These are phyloP conservation scores for Fragosphaeria purpurea DNA, from an alignment of 2,329 filamentous ascomycete genomes.

Conservation along the genomic window DNA sequence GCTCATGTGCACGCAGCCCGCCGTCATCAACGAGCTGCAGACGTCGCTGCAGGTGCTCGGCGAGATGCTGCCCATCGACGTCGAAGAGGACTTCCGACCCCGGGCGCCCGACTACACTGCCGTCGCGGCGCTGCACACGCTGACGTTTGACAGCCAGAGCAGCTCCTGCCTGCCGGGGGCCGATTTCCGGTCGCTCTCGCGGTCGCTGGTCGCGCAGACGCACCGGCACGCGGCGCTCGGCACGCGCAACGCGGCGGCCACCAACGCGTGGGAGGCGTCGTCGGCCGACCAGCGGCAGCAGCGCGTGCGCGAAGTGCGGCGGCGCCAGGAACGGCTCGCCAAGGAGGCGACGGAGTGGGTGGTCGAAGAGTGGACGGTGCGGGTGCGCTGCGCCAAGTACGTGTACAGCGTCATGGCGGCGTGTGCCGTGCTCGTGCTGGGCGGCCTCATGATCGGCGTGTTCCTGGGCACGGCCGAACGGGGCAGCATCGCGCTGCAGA, in stretches of 20 bases:
- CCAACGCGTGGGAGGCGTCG: neutral
- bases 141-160: constrained; percentile 2
- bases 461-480: constrained; percentile 14
- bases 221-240: constrained; percentile 2
- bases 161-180: constrained; percentile 1
- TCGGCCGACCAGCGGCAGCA: constrained; percentile 2
- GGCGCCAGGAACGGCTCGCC: neutral
- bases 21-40: constrained; percentile 4
- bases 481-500: constrained; percentile 10
- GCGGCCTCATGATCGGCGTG: constrained; percentile 19
- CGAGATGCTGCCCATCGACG: constrained; percentile 5
- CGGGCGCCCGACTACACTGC: constrained; percentile 4
- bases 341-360: constrained; percentile 3
- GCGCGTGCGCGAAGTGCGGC: neutral
- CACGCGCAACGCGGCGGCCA: neutral
- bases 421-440: constrained; percentile 13
- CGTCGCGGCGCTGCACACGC: constrained; percentile 1
- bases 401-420: constrained; percentile 5
- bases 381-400: constrained; percentile 4
- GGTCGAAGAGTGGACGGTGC: constrained; percentile 4
- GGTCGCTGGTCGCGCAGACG: constrained; percentile 3
- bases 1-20: constrained; percentile 1
- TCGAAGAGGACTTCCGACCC: constrained; percentile 2
- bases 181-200: constrained; percentile 3
- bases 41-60: constrained; percentile 1